These are phyloP conservation scores for Arthroderma uncinatum DNA, from an alignment of 2,329 filamentous ascomycete species.

Conservation along the genomic window DNA sequence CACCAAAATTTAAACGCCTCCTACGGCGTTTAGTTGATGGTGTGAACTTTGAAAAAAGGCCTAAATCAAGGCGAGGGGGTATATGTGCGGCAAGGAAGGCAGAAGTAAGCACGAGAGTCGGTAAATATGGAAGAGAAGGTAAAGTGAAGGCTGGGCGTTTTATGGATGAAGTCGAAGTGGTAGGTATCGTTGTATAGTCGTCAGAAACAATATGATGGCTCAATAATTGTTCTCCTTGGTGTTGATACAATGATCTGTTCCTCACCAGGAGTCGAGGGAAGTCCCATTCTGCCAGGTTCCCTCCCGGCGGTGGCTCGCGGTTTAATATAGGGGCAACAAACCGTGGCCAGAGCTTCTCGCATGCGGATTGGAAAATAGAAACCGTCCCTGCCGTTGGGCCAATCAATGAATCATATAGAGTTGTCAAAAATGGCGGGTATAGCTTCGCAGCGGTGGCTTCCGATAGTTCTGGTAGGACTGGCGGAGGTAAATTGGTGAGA, in stretches of 20 bases:
- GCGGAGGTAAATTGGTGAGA: constrained; percentile 47
- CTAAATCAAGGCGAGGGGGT: constrained; percentile 37
- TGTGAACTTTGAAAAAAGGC: constrained; percentile 41
- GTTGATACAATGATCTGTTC: constrained; percentile 36
- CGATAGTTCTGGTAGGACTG: constrained; percentile 24
- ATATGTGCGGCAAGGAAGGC: constrained; percentile 40
- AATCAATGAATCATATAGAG: constrained; percentile 76
- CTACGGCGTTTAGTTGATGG: constrained; percentile 32
- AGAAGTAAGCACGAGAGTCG: constrained; percentile 38
- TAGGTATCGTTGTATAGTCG: constrained; percentile 15
- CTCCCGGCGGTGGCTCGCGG: constrained; percentile 43
- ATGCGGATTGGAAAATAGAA: constrained; percentile 57
- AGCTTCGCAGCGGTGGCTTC: constrained; percentile 24
- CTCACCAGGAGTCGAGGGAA: constrained; percentile 69
- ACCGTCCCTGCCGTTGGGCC: constrained; percentile 72
- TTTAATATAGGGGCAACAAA: constrained; percentile 69
- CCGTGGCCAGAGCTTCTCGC: constrained; percentile 66
- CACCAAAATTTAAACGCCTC: constrained; percentile 29
- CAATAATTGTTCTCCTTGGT: constrained; percentile 36
- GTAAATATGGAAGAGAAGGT: constrained; percentile 35
- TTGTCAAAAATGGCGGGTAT: constrained; percentile 61
- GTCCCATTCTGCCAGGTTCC: constrained; percentile 55
- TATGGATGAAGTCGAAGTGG: constrained; percentile 9
- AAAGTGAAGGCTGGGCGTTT: constrained; percentile 22
- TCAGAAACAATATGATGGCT: constrained; percentile 32